Base-by-base conservation (phyloP, 352 stramenopile species). In the Phytophthora litchii region DNA sequence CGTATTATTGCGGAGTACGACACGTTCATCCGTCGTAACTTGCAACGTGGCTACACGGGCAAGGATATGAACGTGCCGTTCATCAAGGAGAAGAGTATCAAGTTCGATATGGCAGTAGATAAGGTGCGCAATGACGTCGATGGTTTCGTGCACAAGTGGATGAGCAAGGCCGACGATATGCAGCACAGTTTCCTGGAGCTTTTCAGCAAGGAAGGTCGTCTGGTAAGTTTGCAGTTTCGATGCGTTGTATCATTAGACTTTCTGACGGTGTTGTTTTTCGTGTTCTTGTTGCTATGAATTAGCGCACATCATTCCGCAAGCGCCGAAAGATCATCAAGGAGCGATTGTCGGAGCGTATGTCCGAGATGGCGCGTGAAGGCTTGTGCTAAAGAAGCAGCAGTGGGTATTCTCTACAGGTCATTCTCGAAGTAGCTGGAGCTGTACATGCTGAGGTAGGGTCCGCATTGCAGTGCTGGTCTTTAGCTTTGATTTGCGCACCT, bases 31-130 rank as follows among this genome's bases (percentile, higher is more conserved):
- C 78, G 86, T 27, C 83, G 90, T 41, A 96, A 97, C 60, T 62
- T 97, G 48, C 70, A 92, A 61, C 85, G 88, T 34, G 90, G 88
- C 1, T 96, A 96, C 74, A 83, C 88, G 23, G 90, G 88, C 63
- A 96, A 96, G 67, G 90, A 96, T 42, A 96, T 97, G 88, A 97
- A 97, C 52, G 88, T 96, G 40, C 82, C 84, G 40, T 90, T 89
- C 62, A 85, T 96, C 44, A 92, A 94, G 54, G 87, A 95, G 60
- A 86, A 93, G 60, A 87, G 61, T 45, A 94, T 95, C 69, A 92
- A 95, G 71, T 82, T 94, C 45, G 86, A 95, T 60, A 94, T 94
- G 71, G 72, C 84, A 11, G 69, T 92, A 43, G 85, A 95, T 67
- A 91, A 94, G 55, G 74, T 89, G 44, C 88, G 88, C 65, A 74